Percentiles rank a stretch among this genome's conserved stretches.
These are phyloP conservation scores for Ilyonectria destructans DNA, from an alignment of 2,329 filamentous ascomycete species.

Conservation along the genomic window DNA sequence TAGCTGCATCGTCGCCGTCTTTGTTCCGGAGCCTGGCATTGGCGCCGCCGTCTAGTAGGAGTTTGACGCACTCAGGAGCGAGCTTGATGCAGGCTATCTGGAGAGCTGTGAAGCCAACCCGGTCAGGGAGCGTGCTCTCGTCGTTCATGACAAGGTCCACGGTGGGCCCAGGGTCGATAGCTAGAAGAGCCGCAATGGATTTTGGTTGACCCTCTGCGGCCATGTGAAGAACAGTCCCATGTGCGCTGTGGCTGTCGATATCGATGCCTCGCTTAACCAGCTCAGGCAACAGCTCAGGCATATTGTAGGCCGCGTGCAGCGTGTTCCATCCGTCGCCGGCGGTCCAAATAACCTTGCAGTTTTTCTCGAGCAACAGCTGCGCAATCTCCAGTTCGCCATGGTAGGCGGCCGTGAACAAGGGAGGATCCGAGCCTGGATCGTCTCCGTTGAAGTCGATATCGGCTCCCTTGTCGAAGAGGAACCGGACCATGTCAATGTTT, in stretches of 20 bases:
- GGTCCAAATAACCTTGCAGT: not conserved
- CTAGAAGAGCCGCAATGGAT: constrained; percentile 1
- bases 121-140: not conserved
- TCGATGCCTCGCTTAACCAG: not conserved
- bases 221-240: constrained; percentile 4
- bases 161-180: not conserved
- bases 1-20: not conserved
- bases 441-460: not conserved
- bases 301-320: not conserved
- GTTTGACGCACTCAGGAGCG: not conserved
- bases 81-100: not conserved
- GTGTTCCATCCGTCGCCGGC: not conserved
- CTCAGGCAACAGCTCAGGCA: not conserved
- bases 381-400: not conserved
- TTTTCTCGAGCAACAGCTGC: not conserved
- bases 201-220: not conserved
- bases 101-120: not conserved
- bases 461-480: constrained; percentile 5
- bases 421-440: not conserved
- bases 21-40: not conserved
- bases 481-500: constrained; percentile 9
- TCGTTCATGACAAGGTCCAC: not conserved
- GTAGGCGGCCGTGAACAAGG: not conserved
- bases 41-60: not conserved
- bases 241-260: not conserved